These are phyloP conservation scores for Pneumocystis murina DNA, from an alignment of 1,139 yeast species.

Conservation along the genomic window DNA sequence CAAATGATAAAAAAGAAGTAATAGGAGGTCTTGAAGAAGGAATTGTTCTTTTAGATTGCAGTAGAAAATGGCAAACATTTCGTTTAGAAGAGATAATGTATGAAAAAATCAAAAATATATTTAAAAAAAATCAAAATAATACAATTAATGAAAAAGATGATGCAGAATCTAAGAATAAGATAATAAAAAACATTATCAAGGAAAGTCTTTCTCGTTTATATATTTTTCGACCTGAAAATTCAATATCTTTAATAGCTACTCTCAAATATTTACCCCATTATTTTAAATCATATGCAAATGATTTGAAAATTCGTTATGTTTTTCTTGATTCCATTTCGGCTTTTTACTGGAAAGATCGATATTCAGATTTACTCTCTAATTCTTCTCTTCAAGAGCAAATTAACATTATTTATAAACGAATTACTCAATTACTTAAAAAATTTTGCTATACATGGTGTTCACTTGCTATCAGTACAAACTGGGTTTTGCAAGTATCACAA, in stretches of 20 bases:
- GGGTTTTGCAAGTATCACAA: background rate
- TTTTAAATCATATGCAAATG: background rate
- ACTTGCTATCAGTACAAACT: background rate
- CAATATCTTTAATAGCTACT: slow-evolving; percentile 4
- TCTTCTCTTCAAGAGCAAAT: background rate
- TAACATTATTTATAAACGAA: background rate
- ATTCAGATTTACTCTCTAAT: background rate
- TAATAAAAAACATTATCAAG: background rate
- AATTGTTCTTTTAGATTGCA: slow-evolving; percentile 7
- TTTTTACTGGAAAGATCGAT: slow-evolving; percentile 7
- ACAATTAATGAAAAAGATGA: background rate
- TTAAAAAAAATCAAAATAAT: background rate
- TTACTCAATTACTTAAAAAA: background rate
- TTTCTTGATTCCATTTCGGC: slow-evolving; percentile 8
- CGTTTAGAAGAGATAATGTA: slow-evolving; percentile 4
- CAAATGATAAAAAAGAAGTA: background rate
- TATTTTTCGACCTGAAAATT: slow-evolving; percentile 6
- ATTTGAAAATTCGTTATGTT: slow-evolving; percentile 2
- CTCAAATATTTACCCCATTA: slow-evolving; percentile 2
- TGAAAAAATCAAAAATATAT: slow-evolving; percentile 1
- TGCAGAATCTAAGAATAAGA: too few species aligned
- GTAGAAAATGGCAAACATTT: slow-evolving; percentile 7
- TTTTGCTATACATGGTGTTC: background rate
- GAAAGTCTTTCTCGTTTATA: background rate
- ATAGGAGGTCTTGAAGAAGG: background rate